Base-by-base conservation (phyloP, 2,329 filamentous ascomycete species). In the Aspergillus brasiliensis region DNA sequence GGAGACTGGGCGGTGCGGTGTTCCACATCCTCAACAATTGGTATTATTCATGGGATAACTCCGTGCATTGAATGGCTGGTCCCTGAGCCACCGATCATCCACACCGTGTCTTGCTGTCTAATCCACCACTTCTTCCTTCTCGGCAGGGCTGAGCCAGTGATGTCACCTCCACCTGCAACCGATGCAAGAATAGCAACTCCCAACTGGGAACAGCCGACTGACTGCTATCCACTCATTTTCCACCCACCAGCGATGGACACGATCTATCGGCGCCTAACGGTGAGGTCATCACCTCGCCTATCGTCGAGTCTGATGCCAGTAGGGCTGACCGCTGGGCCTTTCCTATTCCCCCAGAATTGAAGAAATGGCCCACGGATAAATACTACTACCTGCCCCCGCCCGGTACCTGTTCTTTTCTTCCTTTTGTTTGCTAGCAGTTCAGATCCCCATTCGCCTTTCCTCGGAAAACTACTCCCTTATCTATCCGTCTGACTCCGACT, bases 61-160 rank as follows among this genome's bases (percentile, higher is more conserved):
- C 31, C 10, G 13, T 34, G 31, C 11, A 34, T 13, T 5, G 10
- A 34, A 34, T 34, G 31, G 31, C 31, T 34, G 31, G 31, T 34
- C 5, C 31, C 31, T 34, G 31, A 34, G 31, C 31, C 31, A 34
- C 4, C 10, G 31, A 34, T 34, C 31, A 34, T 34, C 31, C 31
- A 34, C 31, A 34, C 31, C 28, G 28, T 31, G 28, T 31, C n/a
- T n/a, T n/a, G n/a, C n/a, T n/a, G n/a, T n/a, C 28, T 13, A 11
- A 31, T 31, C 28, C 28, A 31, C 23, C 7, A 8, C 15, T 10
- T 13, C 11, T 27, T 23, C 25, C 15, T 28, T 8, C n/a, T 17
- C 25, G 19, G 46, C 46, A 49, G 46, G 46, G 46, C 46, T 49
- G 46, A 49, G 46, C 23, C 46, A 28, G 46, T 49, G 46, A 49